phyloP scores from a whole-genome alignment of 768 basidiomycete species.

The Leccinellum albellum region DNA sequence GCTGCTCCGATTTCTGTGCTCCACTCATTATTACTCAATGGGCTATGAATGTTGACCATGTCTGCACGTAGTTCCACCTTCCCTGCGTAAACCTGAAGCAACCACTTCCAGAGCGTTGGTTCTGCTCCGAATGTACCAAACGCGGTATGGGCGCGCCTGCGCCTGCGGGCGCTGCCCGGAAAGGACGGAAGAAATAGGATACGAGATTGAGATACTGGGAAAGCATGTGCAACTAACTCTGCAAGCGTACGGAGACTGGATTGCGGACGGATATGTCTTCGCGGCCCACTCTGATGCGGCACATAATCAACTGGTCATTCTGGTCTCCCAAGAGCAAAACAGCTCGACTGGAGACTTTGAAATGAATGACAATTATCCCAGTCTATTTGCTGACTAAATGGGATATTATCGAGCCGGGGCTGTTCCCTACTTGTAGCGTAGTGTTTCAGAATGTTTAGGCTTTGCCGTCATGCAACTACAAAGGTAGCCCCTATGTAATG shows the following conservation, averaged over 20 bases:
- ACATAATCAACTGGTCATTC: neutral
- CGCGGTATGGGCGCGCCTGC: conserved; percentile 34
- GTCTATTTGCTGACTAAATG: neutral
- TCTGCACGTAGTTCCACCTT: conserved; percentile 51
- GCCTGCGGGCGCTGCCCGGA: conserved; percentile 28
- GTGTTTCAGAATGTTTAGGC: neutral
- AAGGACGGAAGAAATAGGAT: conserved; percentile 41
- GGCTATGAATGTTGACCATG: conserved; percentile 10
- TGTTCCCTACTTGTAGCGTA: neutral
- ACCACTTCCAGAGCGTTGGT: conserved; percentile 57
- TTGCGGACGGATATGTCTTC: conserved; percentile 3
- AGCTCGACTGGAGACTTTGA: neutral
- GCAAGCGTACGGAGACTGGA: neutral
- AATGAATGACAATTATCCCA: neutral
- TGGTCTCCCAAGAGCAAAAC: neutral
- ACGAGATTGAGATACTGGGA: neutral
- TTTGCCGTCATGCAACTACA: neutral
- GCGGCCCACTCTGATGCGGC: neutral
- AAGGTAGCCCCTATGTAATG: conserved; percentile 7
- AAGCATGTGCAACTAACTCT: neutral
- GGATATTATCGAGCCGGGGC: neutral
- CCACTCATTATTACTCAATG: neutral
- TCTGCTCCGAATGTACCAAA: conserved; percentile 51
- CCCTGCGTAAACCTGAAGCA: conserved; percentile 56
- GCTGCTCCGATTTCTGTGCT: neutral